Conservation (phyloP, 2,329 filamentous ascomycete genomes). For the Cercospora brassicicola region DNA sequence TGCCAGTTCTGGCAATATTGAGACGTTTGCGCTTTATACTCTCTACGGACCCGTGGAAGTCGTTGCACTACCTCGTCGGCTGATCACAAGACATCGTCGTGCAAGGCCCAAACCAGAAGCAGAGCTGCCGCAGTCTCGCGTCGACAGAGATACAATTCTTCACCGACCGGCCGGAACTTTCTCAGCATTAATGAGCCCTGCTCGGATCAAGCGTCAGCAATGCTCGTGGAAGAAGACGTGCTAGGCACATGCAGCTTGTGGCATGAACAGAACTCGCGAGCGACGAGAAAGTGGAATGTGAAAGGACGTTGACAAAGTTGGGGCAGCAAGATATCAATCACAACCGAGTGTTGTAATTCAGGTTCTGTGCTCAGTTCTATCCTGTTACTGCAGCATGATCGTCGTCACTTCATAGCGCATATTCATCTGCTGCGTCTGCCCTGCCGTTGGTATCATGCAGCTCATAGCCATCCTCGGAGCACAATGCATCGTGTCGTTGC, state of each 20-base stretch:
- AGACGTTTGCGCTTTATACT: not conserved
- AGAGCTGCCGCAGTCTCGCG: too few species aligned
- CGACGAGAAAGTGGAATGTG: not conserved
- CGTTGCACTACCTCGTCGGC: not conserved
- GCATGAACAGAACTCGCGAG: not conserved
- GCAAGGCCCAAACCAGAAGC: too few species aligned
- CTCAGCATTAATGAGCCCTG: not conserved
- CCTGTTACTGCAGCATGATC: not conserved
- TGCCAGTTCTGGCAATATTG: not conserved
- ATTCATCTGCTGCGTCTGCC: slow-evolving; percentile 10
- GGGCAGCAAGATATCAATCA: not conserved
- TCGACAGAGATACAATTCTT: not conserved
- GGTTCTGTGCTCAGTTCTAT: not conserved
- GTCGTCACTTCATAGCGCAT: slow-evolving; percentile 15
- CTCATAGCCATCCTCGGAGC: slow-evolving; percentile 6
- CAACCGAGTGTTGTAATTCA: not conserved
- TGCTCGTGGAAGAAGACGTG: not conserved
- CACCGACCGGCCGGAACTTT: not conserved
- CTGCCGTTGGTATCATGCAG: slow-evolving; percentile 21
- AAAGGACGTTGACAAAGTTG: not conserved
- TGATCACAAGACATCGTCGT: not conserved
- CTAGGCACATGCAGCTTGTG: not conserved
- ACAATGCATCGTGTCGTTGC: slow-evolving; percentile 12
- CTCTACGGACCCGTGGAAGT: not conserved
- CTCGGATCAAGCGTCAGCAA: not conserved